Evolutionary conservation across 1,139 yeast species (phyloP).

Genomic region (Nakaseomyces delphensis): DNA sequence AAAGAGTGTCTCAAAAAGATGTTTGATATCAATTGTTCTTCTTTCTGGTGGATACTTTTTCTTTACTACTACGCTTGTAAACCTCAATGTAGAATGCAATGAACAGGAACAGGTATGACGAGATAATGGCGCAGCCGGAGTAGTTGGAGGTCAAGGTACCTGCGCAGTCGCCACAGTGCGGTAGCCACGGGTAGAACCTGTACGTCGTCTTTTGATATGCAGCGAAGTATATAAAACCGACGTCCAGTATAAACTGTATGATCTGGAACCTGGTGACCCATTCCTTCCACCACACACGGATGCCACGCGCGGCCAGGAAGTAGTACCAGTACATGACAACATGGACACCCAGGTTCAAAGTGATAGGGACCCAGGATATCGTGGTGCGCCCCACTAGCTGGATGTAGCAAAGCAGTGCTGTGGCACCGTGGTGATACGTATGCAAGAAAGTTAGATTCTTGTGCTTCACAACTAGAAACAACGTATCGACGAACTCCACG

Average conservation of each 20-base stretch:
- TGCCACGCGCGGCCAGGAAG: constrained; percentile 74
- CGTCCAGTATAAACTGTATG: constrained; percentile 64
- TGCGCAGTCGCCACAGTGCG: constrained; percentile 64
- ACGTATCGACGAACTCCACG: constrained; percentile 66
- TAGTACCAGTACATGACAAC: constrained; percentile 82
- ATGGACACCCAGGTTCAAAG: constrained; percentile 67
- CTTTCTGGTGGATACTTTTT: background rate
- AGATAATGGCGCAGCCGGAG: constrained; percentile 63
- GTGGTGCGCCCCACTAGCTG: constrained; percentile 69
- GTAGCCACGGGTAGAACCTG: constrained; percentile 36
- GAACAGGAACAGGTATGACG: constrained; percentile 64
- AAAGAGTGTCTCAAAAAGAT: too few relatives aligned
- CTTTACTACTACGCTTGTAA: constrained; percentile 34
- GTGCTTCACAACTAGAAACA: constrained; percentile 66
- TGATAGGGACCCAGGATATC: constrained; percentile 72
- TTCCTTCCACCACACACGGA: constrained; percentile 86
- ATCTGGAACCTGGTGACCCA: constrained; percentile 84
- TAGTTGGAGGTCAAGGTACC: constrained; percentile 68
- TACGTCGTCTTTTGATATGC: constrained; percentile 45
- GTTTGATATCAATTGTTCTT: background rate
- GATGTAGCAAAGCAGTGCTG: constrained; percentile 72
- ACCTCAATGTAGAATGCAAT: constrained; percentile 72
- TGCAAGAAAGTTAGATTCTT: constrained; percentile 69
- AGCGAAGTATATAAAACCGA: constrained; percentile 69
- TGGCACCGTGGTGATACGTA: constrained; percentile 81